phyloP scores from a whole-genome alignment of 139 green algal genomes.

The Chlorella sp. region DNA sequence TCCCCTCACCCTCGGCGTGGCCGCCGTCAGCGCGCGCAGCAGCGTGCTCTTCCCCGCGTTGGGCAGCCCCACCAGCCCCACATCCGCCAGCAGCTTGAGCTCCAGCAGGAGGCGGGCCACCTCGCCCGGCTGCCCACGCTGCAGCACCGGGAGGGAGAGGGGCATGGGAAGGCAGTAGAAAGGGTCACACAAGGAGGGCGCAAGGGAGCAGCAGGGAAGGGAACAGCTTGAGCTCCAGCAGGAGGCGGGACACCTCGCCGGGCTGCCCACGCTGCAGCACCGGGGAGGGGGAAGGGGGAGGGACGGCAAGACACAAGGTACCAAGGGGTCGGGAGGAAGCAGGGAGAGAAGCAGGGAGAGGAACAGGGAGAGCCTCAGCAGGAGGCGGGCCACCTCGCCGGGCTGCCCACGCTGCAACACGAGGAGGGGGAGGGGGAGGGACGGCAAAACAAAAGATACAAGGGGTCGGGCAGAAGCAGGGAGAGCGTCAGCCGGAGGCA shows the following conservation, averaged over 20 bases:
- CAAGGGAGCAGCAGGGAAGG: neutral
- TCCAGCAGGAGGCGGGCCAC: constrained; percentile 86
- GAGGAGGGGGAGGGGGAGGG: neutral
- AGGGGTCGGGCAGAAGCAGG: neutral
- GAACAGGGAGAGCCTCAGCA: constrained; percentile 83
- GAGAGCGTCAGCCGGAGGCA: neutral
- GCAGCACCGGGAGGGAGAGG: neutral
- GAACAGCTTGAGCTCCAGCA: constrained; percentile 84
- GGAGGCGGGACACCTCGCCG: constrained; percentile 67
- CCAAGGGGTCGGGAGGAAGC: too few relatives aligned
- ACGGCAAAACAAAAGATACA: neutral
- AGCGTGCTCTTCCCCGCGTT: constrained; percentile 89
- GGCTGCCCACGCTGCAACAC: constrained; percentile 5
- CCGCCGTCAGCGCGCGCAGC: constrained; percentile 76
- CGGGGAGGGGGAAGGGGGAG: neutral
- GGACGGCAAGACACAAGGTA: too few relatives aligned
- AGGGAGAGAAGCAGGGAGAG: neutral
- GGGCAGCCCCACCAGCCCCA: constrained; percentile 95
- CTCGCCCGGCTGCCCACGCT: constrained; percentile 36
- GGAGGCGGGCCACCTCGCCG: constrained; percentile 67
- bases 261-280: constrained; percentile 6
- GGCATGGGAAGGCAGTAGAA: too few relatives aligned
- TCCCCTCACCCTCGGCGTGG: neutral
- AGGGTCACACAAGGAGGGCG: too few relatives aligned
- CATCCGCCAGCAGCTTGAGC: constrained; percentile 88